Evolutionary conservation across 495 filamentous ascomycete genomes (phyloP).

Genomic region (Elasticomyces elasticus): DNA sequence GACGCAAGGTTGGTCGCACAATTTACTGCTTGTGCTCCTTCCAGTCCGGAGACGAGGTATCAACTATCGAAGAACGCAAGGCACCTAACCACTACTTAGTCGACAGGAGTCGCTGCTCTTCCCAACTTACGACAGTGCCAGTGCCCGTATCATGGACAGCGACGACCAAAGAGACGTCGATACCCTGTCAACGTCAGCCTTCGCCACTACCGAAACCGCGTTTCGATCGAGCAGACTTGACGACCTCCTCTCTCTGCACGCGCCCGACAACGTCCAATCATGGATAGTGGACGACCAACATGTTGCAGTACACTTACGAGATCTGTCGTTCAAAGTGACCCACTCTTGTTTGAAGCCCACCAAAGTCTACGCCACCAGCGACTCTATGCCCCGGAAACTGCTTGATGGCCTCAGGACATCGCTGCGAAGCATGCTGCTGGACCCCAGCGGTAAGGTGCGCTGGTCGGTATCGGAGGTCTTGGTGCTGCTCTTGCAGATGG

Average conservation of each 20-base stretch:
- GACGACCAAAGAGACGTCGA: no score
- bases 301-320: neutral
- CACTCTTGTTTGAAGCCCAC: neutral
- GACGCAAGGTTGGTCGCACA: no score
- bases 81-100: no score
- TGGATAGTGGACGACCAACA: neutral
- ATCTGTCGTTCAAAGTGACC: neutral
- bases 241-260: neutral
- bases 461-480: neutral
- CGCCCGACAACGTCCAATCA: neutral
- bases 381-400: neutral
- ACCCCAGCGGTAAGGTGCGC: neutral
- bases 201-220: no score
- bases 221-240: neutral
- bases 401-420: neutral
- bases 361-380: neutral
- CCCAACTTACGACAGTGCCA: no score
- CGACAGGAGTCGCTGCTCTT: no score
- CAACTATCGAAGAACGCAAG: no score
- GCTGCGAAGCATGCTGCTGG: neutral
- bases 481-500: neutral
- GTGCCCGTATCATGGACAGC: no score
- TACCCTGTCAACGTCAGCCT: no score
- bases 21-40: no score
- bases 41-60: no score